A percentile compares a stretch with the other conserved stretches of the same genome.
Evolutionary conservation across 202 grass and related monocot species (phyloP).

Genomic region (Zoysia matrella): DNA sequence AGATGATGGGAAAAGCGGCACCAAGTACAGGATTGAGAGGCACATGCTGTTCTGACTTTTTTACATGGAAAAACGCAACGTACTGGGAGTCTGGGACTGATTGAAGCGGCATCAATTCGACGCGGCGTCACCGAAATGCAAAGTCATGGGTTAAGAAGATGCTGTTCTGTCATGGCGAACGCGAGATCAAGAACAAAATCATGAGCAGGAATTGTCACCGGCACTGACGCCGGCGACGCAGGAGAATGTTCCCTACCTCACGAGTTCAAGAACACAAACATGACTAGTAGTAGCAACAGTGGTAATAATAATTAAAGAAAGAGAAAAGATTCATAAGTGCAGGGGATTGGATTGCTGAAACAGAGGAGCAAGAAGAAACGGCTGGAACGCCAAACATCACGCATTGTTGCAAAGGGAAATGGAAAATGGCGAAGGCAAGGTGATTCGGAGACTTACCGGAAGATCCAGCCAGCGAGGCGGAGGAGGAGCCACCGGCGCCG

Average conservation of each 20-base stretch:
- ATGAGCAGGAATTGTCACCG: not conserved
- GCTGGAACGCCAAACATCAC: not conserved
- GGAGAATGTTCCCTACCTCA: slow-evolving; percentile 23
- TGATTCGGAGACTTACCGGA: slow-evolving; percentile 38
- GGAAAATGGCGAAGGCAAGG: not conserved
- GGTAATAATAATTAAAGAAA: not conserved
- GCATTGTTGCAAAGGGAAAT: not conserved
- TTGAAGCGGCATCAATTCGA: slow-evolving; percentile 20
- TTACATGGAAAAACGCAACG: slow-evolving; percentile 12
- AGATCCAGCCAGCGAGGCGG: slow-evolving; percentile 43
- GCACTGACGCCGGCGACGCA: not conserved
- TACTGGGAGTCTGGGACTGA: not conserved
- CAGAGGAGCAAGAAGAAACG: not conserved
- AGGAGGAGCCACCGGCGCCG: slow-evolving; percentile 19
- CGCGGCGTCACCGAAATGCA: too few relatives aligned
- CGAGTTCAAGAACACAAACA: not conserved
- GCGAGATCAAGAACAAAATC: not conserved
- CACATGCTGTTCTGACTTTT: slow-evolving; percentile 38
- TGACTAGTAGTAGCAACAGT: not conserved
- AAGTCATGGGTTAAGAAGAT: too few relatives aligned
- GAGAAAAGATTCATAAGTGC: not conserved
- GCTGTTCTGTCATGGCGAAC: not conserved
- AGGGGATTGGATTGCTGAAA: not conserved
- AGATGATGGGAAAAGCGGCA: slow-evolving; percentile 32
- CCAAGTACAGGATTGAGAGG: slow-evolving; percentile 32